Percentiles rank a stretch among this genome's conserved stretches.
Evolutionary conservation across 2,329 filamentous ascomycete genomes (phyloP).

Genomic region (Exophiala lecanii-corni): DNA sequence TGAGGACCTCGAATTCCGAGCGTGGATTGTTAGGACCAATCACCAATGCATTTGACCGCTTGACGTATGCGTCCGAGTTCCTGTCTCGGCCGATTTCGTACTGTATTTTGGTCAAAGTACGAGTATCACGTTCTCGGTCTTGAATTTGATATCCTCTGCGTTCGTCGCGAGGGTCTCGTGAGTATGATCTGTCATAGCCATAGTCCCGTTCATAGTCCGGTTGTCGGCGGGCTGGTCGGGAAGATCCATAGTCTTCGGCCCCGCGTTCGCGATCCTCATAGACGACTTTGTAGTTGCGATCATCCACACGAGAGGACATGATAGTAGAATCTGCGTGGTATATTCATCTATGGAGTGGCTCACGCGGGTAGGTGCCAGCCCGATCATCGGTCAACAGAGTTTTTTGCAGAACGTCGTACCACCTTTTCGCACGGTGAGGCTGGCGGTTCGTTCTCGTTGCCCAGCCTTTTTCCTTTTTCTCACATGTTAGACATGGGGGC

Average conservation of each 20-base stretch:
- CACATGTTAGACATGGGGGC: too few relatives aligned
- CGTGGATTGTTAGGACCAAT: slow-evolving; percentile 9
- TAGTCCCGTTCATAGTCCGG: slow-evolving; percentile 9
- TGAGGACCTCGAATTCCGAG: slow-evolving; percentile 21
- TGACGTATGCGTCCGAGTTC: slow-evolving; percentile 20
- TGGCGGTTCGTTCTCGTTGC: too few relatives aligned
- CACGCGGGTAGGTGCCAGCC: too few relatives aligned
- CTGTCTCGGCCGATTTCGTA: slow-evolving; percentile 18
- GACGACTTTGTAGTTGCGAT: slow-evolving; percentile 22
- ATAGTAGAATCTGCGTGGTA: too few relatives aligned
- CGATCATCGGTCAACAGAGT: too few relatives aligned
- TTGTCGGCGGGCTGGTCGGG: slow-evolving; percentile 1
- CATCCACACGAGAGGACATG: slow-evolving; percentile 18
- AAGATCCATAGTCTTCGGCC: slow-evolving; percentile 6
- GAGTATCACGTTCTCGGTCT: not conserved
- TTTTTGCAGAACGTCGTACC: too few relatives aligned
- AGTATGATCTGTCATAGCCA: slow-evolving; percentile 7
- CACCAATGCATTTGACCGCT: slow-evolving; percentile 15
- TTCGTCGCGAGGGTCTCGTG: slow-evolving; percentile 16
- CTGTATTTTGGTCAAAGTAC: slow-evolving; percentile 7
- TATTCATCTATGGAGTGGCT: too few relatives aligned
- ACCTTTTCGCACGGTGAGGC: too few relatives aligned
- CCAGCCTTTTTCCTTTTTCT: too few relatives aligned
- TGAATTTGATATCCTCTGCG: slow-evolving; percentile 3
- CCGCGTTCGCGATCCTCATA: slow-evolving; percentile 15